Conservation (phyloP, 345 rosid genomes). For the Citrus inodora region DNA sequence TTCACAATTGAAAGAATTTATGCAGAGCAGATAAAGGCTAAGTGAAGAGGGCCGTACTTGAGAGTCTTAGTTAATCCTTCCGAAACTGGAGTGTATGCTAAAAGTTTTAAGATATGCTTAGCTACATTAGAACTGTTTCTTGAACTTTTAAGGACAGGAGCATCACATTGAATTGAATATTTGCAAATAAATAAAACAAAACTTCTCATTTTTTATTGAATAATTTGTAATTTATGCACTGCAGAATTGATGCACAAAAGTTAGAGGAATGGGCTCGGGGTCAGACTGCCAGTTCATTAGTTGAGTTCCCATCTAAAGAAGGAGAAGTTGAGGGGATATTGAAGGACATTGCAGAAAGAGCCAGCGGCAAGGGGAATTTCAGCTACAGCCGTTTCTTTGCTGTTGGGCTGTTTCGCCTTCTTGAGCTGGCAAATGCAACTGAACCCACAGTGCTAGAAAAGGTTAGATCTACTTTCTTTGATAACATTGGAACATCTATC, state of each 20-base stretch:
- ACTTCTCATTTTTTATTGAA: neutral
- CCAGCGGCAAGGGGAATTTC: conserved; percentile 64
- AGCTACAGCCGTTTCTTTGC: conserved; percentile 99
- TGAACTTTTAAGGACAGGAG: neutral
- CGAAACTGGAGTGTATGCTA: neutral
- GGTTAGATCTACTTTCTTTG: conserved; percentile 36
- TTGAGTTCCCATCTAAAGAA: conserved; percentile 69
- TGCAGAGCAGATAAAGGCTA: neutral
- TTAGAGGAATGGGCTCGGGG: conserved; percentile 89
- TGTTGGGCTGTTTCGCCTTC: conserved; percentile 90
- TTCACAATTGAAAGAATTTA: neutral
- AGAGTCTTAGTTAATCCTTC: neutral
- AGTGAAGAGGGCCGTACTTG: neutral
- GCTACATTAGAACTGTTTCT: neutral
- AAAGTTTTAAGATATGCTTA: neutral
- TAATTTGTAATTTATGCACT: conserved; percentile 3
- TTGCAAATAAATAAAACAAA: neutral
- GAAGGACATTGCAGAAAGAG: conserved; percentile 82
- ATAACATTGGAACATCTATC: neutral
- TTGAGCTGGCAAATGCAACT: conserved; percentile 84
- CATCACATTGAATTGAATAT: neutral
- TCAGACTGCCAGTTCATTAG: conserved; percentile 64
- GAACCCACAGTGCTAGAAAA: conserved; percentile 84
- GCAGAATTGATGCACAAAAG: conserved; percentile 77
- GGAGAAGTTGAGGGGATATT: conserved; percentile 80